phyloP scores from a whole-genome alignment of 768 basidiomycete genomes.

The Cystofilobasidium ferigula region DNA sequence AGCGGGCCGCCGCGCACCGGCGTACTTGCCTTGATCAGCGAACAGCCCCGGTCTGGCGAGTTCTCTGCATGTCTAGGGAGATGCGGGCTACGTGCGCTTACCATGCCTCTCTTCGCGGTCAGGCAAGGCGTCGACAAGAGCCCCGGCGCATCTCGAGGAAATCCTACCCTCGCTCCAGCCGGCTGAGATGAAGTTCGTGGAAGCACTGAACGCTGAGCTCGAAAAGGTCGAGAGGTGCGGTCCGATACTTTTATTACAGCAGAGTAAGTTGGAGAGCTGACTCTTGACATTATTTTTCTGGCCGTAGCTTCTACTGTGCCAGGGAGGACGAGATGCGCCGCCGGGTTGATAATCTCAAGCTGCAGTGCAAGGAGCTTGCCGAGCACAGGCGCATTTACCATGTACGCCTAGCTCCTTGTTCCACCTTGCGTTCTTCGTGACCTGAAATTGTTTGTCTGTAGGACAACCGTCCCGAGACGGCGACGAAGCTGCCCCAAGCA shows the following conservation, averaged over 20 bases:
- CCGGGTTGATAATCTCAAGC: slow-evolving; percentile 44
- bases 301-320: slow-evolving; percentile 49
- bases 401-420: slow-evolving; percentile 17
- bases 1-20: slow-evolving; percentile 13
- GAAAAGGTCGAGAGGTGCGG: slow-evolving; percentile 63
- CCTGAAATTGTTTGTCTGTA: neutral
- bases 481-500: neutral
- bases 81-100: too few relatives aligned
- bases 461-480: slow-evolving; percentile 8
- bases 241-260: neutral
- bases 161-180: slow-evolving; percentile 49
- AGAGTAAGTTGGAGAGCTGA: neutral
- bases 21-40: slow-evolving; percentile 5
- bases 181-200: slow-evolving; percentile 61
- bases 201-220: slow-evolving; percentile 62
- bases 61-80: neutral
- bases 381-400: slow-evolving; percentile 50
- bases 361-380: slow-evolving; percentile 62
- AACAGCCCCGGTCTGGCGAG: neutral
- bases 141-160: slow-evolving; percentile 33
- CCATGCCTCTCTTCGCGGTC: neutral
- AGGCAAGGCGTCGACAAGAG: neutral
- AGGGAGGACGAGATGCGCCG: slow-evolving; percentile 53
- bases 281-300: neutral
- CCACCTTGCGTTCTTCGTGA: neutral